These are phyloP conservation scores for Endothia cerciana DNA, from an alignment of 2,329 filamentous ascomycete genomes.

Conservation along the genomic window DNA sequence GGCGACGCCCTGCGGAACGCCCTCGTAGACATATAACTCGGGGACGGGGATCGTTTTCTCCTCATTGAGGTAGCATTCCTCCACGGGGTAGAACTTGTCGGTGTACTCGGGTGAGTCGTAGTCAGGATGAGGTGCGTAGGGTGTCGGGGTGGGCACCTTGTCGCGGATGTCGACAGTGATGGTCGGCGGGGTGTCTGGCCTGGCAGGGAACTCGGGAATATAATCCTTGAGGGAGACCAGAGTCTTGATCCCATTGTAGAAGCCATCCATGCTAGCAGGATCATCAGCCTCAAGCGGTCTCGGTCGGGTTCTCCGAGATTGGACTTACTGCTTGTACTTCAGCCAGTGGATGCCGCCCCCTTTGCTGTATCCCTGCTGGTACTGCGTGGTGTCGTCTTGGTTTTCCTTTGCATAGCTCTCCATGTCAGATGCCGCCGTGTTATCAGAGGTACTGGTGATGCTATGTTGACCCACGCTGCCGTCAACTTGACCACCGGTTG, in stretches of 20 bases:
- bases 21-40: constrained; percentile 68
- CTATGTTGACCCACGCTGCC: neutral
- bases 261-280: constrained; percentile 70
- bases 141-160: constrained; percentile 48
- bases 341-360: constrained; percentile 41
- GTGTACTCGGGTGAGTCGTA: constrained; percentile 62
- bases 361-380: constrained; percentile 34
- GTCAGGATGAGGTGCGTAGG: constrained; percentile 72
- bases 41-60: constrained; percentile 61
- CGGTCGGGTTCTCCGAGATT: neutral
- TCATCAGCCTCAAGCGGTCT: constrained; percentile 23
- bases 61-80: constrained; percentile 66
- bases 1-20: constrained; percentile 76
- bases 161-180: constrained; percentile 40
- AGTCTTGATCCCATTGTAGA: constrained; percentile 76
- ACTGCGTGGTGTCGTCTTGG: constrained; percentile 30
- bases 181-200: constrained; percentile 34
- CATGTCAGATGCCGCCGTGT: neutral
- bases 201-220: constrained; percentile 72
- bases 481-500: neutral
- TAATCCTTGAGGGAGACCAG: constrained; percentile 68
- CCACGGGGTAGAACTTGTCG: constrained; percentile 54
- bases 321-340: constrained; percentile 48
- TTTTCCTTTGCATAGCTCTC: constrained; percentile 17
- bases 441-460: neutral